phyloP scores from a whole-genome alignment of 2,329 filamentous ascomycete species.

The Aulographum hederae region DNA sequence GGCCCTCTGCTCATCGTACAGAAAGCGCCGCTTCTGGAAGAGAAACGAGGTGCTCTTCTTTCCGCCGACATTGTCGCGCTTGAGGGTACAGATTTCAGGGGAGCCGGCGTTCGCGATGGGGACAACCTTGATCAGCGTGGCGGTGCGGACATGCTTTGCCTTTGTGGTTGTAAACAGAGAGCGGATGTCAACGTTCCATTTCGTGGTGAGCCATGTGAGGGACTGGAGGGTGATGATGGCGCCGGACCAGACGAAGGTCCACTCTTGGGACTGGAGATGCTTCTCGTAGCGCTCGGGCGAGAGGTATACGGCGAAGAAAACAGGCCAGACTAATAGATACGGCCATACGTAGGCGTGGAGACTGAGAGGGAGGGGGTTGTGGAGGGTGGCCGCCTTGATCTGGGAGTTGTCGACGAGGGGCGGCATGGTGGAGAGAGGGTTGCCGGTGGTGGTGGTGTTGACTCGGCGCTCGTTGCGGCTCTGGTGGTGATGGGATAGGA shows the following conservation, averaged over 20 bases:
- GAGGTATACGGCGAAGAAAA: conserved; percentile 78
- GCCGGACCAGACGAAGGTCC: conserved; percentile 91
- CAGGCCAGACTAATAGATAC: conserved; percentile 78
- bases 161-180: conserved; percentile 63
- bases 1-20: conserved; percentile 54
- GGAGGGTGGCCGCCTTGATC: conserved; percentile 72
- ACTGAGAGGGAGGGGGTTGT: conserved; percentile 66
- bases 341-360: conserved; percentile 88
- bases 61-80: conserved; percentile 58
- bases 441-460: no score
- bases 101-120: conserved; percentile 77
- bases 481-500: no score
- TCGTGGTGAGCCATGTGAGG: conserved; percentile 83
- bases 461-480: no score
- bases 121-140: conserved; percentile 79
- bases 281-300: conserved; percentile 69
- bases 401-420: conserved; percentile 86
- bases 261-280: conserved; percentile 86
- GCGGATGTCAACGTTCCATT: conserved; percentile 86
- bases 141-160: conserved; percentile 51
- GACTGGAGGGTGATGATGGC: conserved; percentile 76
- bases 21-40: conserved; percentile 94
- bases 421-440: conserved; percentile 45
- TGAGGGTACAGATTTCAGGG: conserved; percentile 69
- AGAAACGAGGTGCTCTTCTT: conserved; percentile 72